These are phyloP conservation scores for Hypoxylon trugodes DNA, from an alignment of 495 filamentous ascomycete species.

Conservation along the genomic window DNA sequence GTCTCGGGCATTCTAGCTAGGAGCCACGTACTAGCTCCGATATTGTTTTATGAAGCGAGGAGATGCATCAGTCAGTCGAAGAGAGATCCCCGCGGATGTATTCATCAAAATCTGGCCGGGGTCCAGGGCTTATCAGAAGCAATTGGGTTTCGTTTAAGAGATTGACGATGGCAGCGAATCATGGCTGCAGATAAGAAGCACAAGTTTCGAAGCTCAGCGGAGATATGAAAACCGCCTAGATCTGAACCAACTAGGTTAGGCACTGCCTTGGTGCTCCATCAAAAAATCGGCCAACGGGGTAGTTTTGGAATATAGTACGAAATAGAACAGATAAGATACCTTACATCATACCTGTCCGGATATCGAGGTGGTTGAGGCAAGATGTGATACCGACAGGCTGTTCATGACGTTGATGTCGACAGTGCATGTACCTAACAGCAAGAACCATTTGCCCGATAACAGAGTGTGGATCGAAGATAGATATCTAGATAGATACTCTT, in stretches of 20 bases:
- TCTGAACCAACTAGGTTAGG: conserved; percentile 22
- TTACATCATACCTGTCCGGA: conserved; percentile 12
- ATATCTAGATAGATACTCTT: too few species aligned
- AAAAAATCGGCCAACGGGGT: conserved; percentile 10
- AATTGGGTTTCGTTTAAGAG: conserved; percentile 28
- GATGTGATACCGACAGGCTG: conserved; percentile 2
- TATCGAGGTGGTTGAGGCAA: conserved; percentile 1
- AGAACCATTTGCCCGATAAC: conserved; percentile 3
- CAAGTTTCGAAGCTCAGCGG: conserved; percentile 30
- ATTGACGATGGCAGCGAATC: conserved; percentile 41
- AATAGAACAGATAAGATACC: conserved; percentile 14
- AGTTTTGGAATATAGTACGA: conserved; percentile 18
- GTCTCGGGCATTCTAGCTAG: conserved; percentile 6
- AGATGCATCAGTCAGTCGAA: conserved; percentile 30
- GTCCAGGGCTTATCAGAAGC: conserved; percentile 35
- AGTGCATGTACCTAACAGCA: neutral
- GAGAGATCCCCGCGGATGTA: conserved; percentile 42
- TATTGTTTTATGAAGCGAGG: conserved; percentile 30
- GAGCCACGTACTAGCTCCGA: conserved; percentile 8
- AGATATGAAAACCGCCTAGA: conserved; percentile 45
- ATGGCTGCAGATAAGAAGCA: conserved; percentile 40
- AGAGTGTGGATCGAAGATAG: neutral
- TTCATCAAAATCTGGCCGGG: neutral
- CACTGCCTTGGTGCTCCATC: conserved; percentile 26
- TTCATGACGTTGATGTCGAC: conserved; percentile 20